Conservation (phyloP, 2,329 filamentous ascomycete genomes). For the Monosporascus sp. region DNA sequence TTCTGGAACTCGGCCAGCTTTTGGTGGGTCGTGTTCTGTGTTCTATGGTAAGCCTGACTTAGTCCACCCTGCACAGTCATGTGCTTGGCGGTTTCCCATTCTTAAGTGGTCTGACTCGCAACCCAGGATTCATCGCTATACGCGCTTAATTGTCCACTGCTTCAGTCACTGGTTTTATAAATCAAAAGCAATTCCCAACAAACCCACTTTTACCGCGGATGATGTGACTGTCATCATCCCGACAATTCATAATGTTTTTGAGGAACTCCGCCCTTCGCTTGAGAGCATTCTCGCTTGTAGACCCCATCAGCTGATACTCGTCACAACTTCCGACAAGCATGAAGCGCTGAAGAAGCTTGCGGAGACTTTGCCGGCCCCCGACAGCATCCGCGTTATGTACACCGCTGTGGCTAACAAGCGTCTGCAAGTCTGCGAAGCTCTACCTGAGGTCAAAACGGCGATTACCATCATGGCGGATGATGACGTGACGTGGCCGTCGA, state of each 20-base stretch:
- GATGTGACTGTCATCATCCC: constrained; percentile 95
- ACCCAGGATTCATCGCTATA: constrained; percentile 75
- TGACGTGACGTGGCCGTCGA: constrained; percentile 87
- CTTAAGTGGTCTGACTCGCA: constrained; percentile 13
- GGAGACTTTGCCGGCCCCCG: constrained; percentile 51
- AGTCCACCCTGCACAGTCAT: neutral
- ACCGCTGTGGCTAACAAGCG: constrained; percentile 91
- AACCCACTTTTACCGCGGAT: constrained; percentile 70
- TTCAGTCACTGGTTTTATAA: constrained; percentile 82
- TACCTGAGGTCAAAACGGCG: constrained; percentile 74
- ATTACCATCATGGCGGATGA: constrained; percentile 95
- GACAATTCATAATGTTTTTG: constrained; percentile 81
- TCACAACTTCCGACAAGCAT: constrained; percentile 79
- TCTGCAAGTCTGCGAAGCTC: constrained; percentile 84
- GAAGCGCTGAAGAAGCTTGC: constrained; percentile 63
- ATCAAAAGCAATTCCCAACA: constrained; percentile 74
- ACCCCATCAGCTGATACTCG: constrained; percentile 70
- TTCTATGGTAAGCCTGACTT: constrained; percentile 39
- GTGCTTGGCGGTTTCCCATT: constrained; percentile 12
- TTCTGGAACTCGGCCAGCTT: constrained; percentile 40
- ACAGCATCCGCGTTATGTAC: constrained; percentile 63
- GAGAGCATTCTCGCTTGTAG: constrained; percentile 67
- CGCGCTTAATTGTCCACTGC: constrained; percentile 79
- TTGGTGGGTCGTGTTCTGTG: constrained; percentile 39
- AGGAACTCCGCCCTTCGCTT: constrained; percentile 77